Evolutionary conservation across 164 flowering plant species (phyloP).

Genomic region (Aristolochia fimbriata): DNA sequence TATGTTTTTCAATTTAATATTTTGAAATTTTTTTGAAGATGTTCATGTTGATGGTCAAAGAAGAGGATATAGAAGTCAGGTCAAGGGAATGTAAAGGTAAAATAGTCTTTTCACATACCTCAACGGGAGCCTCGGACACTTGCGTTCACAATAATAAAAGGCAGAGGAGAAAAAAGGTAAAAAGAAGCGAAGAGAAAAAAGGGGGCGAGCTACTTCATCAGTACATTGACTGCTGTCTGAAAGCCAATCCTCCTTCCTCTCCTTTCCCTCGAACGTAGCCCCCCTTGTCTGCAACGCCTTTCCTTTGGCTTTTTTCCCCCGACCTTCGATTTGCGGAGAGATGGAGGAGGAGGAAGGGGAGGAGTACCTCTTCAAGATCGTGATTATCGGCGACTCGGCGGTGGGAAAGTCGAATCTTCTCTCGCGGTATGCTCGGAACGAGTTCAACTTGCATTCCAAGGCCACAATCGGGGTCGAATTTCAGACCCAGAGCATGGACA

Average conservation of each 20-base stretch:
- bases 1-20: too few relatives aligned
- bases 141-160: not conserved
- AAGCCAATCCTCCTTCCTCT: not conserved
- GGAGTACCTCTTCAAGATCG: slow-evolving; percentile 40
- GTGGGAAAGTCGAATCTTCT: slow-evolving; percentile 37
- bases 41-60: too few relatives aligned
- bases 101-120: not conserved
- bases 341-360: slow-evolving; percentile 33
- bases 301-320: not conserved
- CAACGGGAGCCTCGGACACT: not conserved
- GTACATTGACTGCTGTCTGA: slow-evolving; percentile 3
- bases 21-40: too few relatives aligned
- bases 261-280: not conserved
- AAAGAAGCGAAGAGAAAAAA: not conserved
- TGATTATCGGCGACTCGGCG: slow-evolving; percentile 39
- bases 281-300: too few relatives aligned
- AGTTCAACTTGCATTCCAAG: slow-evolving; percentile 33
- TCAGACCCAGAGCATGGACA: slow-evolving; percentile 42
- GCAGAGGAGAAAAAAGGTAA: not conserved
- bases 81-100: not conserved
- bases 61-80: not conserved
- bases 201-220: not conserved
- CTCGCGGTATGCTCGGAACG: slow-evolving; percentile 33
- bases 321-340: not conserved
- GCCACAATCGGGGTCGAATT: slow-evolving; percentile 43